These are phyloP conservation scores for Trichosporon sp. DNA, from an alignment of 1,284 basidiomycete species.

Conservation along the genomic window DNA sequence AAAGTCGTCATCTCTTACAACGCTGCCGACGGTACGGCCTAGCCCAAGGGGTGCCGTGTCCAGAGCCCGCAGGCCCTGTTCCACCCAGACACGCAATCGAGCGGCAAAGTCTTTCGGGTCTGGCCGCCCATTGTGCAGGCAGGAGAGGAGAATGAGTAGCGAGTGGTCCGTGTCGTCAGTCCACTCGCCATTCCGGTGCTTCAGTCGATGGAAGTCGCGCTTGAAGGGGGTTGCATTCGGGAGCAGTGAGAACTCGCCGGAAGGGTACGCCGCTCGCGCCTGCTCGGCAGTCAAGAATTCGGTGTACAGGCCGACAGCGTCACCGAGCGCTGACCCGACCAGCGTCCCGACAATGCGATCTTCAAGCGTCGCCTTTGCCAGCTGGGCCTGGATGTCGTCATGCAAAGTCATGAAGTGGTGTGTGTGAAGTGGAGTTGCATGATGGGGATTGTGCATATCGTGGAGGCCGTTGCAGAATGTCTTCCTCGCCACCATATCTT, in stretches of 20 bases:
- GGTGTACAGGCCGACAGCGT: constrained; percentile 20
- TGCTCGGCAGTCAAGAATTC: constrained; percentile 13
- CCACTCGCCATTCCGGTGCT: constrained; percentile 17
- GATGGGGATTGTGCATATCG: background rate
- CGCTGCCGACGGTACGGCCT: constrained; percentile 14
- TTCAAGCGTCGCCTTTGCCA: constrained; percentile 7
- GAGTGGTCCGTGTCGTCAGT: constrained; percentile 24
- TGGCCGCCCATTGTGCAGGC: constrained; percentile 9
- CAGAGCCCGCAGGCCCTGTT: constrained; percentile 15
- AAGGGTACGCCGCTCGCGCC: constrained; percentile 7
- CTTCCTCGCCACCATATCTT: background rate
- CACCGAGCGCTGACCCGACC: constrained; percentile 16
- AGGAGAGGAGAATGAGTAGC: constrained; percentile 16
- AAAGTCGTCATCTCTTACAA: constrained; percentile 8
- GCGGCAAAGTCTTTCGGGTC: constrained; percentile 5
- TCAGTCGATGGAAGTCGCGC: constrained; percentile 18
- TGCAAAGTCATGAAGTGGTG: background rate
- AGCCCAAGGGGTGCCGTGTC: constrained; percentile 17
- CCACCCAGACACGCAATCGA: constrained; percentile 14
- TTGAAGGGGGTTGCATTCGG: constrained; percentile 14
- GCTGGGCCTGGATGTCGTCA: background rate
- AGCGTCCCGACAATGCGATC: constrained; percentile 14
- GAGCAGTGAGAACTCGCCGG: constrained; percentile 1
- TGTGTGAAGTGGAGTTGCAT: too few species aligned
- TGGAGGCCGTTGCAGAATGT: background rate